Percentiles rank a stretch among this genome's conserved stretches.
These are phyloP conservation scores for Leccinum imitatum DNA, from an alignment of 768 basidiomycete genomes.

Conservation along the genomic window DNA sequence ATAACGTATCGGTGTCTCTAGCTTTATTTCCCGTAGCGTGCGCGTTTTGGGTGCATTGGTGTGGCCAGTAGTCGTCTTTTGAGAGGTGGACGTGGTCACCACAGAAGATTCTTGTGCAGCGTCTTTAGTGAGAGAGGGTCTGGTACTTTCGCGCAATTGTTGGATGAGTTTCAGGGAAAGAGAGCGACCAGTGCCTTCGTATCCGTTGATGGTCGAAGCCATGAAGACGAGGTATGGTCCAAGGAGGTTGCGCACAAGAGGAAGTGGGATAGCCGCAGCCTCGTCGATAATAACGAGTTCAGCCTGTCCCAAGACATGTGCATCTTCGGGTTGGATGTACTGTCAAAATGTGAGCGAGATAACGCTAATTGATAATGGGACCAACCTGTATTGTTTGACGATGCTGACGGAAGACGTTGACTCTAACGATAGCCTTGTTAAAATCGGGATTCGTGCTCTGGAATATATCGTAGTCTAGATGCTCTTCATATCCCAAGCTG, in stretches of 20 bases:
- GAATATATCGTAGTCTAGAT: slow-evolving; percentile 94
- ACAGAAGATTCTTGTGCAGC: slow-evolving; percentile 40
- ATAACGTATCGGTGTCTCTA: slow-evolving; percentile 95
- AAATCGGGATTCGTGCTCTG: slow-evolving; percentile 95
- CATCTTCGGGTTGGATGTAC: slow-evolving; percentile 99
- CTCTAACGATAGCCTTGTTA: slow-evolving; percentile 92
- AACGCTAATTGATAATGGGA: slow-evolving; percentile 1
- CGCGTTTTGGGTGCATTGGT: slow-evolving; percentile 62
- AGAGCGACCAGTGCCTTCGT: slow-evolving; percentile 99
- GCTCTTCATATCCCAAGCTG: slow-evolving; percentile 92
- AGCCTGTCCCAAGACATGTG: slow-evolving; percentile 96
- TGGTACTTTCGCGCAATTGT: slow-evolving; percentile 89
- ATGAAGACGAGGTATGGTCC: slow-evolving; percentile 98
- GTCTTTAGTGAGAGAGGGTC: slow-evolving; percentile 74
- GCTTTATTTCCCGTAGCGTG: slow-evolving; percentile 87
- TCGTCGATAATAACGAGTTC: slow-evolving; percentile 98
- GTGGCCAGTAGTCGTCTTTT: slow-evolving; percentile 50
- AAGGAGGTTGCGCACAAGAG: slow-evolving; percentile 91
- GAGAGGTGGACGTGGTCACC: slow-evolving; percentile 41
- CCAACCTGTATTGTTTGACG: slow-evolving; percentile 93
- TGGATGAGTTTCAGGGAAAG: slow-evolving; percentile 97
- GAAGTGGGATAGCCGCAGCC: slow-evolving; percentile 96
- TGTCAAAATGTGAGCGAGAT: slow-evolving; percentile 32
- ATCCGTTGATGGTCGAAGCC: slow-evolving; percentile 99
- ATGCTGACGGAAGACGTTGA: slow-evolving; percentile 91